Base-by-base conservation (phyloP, 169 alveolate genomes). In the Fabrea salina region DNA sequence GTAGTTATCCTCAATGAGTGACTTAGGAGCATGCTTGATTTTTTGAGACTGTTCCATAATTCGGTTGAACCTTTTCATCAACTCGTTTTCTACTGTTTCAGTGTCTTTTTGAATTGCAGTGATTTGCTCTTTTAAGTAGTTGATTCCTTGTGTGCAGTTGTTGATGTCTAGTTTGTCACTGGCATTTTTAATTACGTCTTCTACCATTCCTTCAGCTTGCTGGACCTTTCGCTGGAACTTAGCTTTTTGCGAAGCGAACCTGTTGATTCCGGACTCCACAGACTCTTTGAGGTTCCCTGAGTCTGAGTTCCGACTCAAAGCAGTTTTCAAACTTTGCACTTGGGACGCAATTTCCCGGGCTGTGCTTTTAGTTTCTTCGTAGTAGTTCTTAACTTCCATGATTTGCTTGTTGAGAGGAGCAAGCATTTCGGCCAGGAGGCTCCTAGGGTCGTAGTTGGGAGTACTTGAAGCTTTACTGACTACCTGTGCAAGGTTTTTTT, bases 321-420 rank as follows among this genome's bases (percentile, higher is more conserved):
- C 66, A n/a, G 13, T 40, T 68, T 68, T 68, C 33, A 68, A 27
- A 19, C 44, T n/a, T 7, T 13, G 13, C 3, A 68, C 78, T 47
- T 68, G 61, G 19, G 13, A 11, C 8, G 78, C 11, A 35, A 68
- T 68, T 16, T 44, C 78, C 25, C 44, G 40, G 32, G 78, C 78
- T n/a, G 66, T 44, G 8, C 16, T 68, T 68, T 68, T 68, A n/a
- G 78, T 68, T 30, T 68, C 78, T 68, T 68, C 78, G 35, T 68
- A 68, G 66, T 68, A 68, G 33, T 37, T 44, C 32, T 68, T 68
- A n/a, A 68, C 66, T 8, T 68, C 78, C 19, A 43, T 7, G 11
- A 68, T 47, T 30, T 68, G 61, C 39, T 47, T 68, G 61, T 30
- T 44, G 13, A 68, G 39, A 68, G 78, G 78, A 40, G 78, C 78